Evolutionary conservation across 2,329 filamentous ascomycete species (phyloP).

Genomic region (Fusarium nelsonii): DNA sequence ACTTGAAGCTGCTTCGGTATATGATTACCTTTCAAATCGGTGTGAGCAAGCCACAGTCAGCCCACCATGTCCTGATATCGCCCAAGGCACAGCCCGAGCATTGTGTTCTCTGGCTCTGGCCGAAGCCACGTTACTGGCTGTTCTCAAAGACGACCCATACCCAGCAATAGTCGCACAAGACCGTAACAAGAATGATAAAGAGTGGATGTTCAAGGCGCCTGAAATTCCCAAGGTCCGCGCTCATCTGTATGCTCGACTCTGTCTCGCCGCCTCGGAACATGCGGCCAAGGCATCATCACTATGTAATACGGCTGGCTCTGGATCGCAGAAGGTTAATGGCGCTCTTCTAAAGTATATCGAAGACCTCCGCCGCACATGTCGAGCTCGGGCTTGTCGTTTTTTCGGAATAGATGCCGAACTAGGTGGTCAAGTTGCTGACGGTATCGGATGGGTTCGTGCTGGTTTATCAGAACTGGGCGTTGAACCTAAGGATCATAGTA

Average conservation of each 20-base stretch:
- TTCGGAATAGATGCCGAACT: constrained; percentile 91
- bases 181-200: constrained; percentile 84
- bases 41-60: constrained; percentile 58
- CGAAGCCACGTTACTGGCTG: constrained; percentile 89
- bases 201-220: constrained; percentile 97
- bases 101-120: constrained; percentile 79
- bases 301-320: constrained; percentile 56
- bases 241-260: constrained; percentile 87
- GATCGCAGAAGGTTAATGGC: constrained; percentile 68
- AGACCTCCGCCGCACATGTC: constrained; percentile 78
- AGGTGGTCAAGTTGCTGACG: constrained; percentile 83
- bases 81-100: constrained; percentile 65
- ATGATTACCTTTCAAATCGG: constrained; percentile 75
- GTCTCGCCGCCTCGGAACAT: constrained; percentile 89
- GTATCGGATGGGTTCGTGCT: constrained; percentile 86
- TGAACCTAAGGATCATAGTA: constrained; percentile 61
- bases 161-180: constrained; percentile 83
- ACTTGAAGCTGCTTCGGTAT: constrained; percentile 82
- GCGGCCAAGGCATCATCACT: constrained; percentile 76
- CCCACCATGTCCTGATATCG: constrained; percentile 66
- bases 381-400: constrained; percentile 89
- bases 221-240: constrained; percentile 90
- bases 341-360: constrained; percentile 79
- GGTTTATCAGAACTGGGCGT: constrained; percentile 81
- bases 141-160: constrained; percentile 95